Conservation (phyloP, 2,329 filamentous ascomycete species). For the Fusarium redolens region DNA sequence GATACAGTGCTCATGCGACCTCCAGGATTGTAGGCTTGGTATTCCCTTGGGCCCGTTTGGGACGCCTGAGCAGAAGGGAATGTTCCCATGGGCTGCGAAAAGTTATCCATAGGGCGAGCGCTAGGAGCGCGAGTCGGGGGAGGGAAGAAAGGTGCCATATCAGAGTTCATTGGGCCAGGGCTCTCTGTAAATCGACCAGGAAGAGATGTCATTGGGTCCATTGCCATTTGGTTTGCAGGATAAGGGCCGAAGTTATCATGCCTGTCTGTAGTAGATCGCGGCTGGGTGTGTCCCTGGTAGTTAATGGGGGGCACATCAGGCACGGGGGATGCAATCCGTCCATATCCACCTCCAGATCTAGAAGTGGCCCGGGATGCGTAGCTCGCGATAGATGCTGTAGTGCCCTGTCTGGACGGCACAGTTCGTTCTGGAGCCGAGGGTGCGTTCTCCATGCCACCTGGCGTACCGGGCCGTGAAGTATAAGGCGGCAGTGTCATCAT, state of each 20-base stretch:
- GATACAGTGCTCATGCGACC: slow-evolving; percentile 51
- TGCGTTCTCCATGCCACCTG: slow-evolving; percentile 64
- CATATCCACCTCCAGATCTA: slow-evolving; percentile 63
- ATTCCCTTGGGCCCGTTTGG: slow-evolving; percentile 33
- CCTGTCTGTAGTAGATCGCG: slow-evolving; percentile 52
- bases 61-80: slow-evolving; percentile 3
- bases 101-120: slow-evolving; percentile 48
- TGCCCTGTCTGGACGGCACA: slow-evolving; percentile 60
- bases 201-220: slow-evolving; percentile 12
- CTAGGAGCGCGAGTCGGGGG: slow-evolving; percentile 49
- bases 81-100: slow-evolving; percentile 37
- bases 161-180: slow-evolving; percentile 45
- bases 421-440: slow-evolving; percentile 64
- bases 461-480: slow-evolving; percentile 68
- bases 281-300: slow-evolving; percentile 43
- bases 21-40: slow-evolving; percentile 48
- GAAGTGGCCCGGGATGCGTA: slow-evolving; percentile 75
- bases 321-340: slow-evolving; percentile 52
- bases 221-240: slow-evolving; percentile 29
- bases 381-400: slow-evolving; percentile 68
- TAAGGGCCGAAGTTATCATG: slow-evolving; percentile 48
- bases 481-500: slow-evolving; percentile 72
- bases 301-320: slow-evolving; percentile 49
- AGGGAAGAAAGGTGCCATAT: slow-evolving; percentile 49
- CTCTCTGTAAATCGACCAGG: slow-evolving; percentile 46